Evolutionary conservation across 192 early-diverging fungal genomes (phyloP), one percentile per base, ranked within the genome.

Genomic region (Dispira simplex): DNA sequence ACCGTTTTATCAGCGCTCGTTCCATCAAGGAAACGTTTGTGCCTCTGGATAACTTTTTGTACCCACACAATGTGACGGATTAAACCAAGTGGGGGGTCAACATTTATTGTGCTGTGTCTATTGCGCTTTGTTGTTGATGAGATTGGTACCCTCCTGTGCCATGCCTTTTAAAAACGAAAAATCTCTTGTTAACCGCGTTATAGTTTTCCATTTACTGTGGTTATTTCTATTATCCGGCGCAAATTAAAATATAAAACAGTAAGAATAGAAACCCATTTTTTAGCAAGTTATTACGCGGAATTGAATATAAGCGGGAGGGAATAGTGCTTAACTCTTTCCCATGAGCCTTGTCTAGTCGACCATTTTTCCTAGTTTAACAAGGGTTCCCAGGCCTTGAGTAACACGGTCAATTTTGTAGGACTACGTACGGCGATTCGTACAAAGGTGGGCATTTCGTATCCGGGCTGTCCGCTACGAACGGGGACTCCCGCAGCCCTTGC

Each of bases 1-100:
- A 88, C 63, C 86, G 95, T 67, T 98, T 93, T 73, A 81, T 93
- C 43, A 93, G 90, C 43, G 85, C 91, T 16, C 91, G 95, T 65
- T 85, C 92, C 9, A 89, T 96, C 80, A 98, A 98, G 83, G 95
- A 98, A 75, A 87, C 79, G 65, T 93, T 96, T 81, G 77, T 92
- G 32, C 86, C 89, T 8, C 79, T 95, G 62, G 78, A 83, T 20
- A 73, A 75, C n/a, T 90, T 85, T 64, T 44, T 65, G 32, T 98
- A 98, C 69, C 91, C 90, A n/a, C 92, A 90, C 60, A 98, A 98
- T 81, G 63, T 76, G 57, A 63, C 46, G 21, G 25, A 47, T 18
- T 46, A 69, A 53, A 18, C 51, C 18, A 3, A n/a, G 4, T 21
- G 2, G 48, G 18, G 51, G 10, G 56, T 23, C 9, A 21, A n/a